Percentiles rank a stretch among this genome's conserved stretches.
Evolutionary conservation across 129 eudicot species (phyloP).

Genomic region (Sambucus nigra): DNA sequence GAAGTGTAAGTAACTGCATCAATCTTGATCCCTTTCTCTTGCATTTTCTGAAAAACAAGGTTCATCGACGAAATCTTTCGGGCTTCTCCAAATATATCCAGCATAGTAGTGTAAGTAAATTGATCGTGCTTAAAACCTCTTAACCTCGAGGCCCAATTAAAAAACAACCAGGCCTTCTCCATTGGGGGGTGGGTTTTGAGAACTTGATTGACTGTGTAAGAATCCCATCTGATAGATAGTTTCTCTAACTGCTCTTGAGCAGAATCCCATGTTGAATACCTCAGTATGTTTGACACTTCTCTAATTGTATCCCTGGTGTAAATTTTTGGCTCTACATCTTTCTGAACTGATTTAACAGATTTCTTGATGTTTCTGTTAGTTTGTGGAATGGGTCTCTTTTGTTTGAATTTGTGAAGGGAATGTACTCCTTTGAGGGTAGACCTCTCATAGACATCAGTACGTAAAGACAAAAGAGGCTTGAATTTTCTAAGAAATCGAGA

Average conservation of each 20-base stretch:
- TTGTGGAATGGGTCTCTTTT: constrained; percentile 15
- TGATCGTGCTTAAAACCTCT: constrained; percentile 74
- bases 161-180: constrained; percentile 88
- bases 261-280: constrained; percentile 69
- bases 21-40: constrained; percentile 62
- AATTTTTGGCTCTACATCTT: constrained; percentile 32
- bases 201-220: constrained; percentile 76
- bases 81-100: constrained; percentile 96
- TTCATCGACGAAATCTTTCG: constrained; percentile 71
- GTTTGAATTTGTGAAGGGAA: constrained; percentile 25
- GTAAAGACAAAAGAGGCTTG: constrained; percentile 16
- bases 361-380: constrained; percentile 20
- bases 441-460: constrained; percentile 9
- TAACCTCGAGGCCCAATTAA: constrained; percentile 61
- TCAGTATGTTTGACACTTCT: constrained; percentile 44
- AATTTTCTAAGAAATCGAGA: constrained; percentile 19
- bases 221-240: constrained; percentile 67
- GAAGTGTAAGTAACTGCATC: constrained; percentile 84
- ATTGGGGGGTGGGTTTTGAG: constrained; percentile 90
- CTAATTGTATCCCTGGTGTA: constrained; percentile 49
- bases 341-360: constrained; percentile 14
- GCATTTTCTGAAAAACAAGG: constrained; percentile 64
- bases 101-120: constrained; percentile 83
- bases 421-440: constrained; percentile 9
- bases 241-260: constrained; percentile 56